Evolutionary conservation across 2,329 filamentous ascomycete genomes (phyloP).

Genomic region (Trichoderma sp.): DNA sequence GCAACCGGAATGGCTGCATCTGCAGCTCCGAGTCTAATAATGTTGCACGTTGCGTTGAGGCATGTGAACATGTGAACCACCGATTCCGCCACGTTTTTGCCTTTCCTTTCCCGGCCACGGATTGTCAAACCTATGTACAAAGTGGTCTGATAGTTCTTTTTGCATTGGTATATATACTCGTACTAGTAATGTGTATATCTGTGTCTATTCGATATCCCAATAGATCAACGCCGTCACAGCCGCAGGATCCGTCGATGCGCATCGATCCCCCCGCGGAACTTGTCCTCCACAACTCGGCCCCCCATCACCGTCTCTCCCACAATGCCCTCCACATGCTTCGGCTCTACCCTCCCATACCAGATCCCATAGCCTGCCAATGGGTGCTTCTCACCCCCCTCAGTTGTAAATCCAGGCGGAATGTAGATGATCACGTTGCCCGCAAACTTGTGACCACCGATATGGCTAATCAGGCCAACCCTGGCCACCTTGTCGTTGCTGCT

Average conservation of each 20-base stretch:
- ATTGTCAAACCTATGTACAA: too few species aligned
- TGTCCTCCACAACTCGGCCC: conserved; percentile 65
- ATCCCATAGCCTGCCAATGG: conserved; percentile 68
- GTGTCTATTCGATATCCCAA: not conserved
- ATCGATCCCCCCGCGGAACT: conserved; percentile 69
- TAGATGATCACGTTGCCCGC: conserved; percentile 84
- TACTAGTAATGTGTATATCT: not conserved
- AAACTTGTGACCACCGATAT: conserved; percentile 82
- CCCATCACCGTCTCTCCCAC: conserved; percentile 66
- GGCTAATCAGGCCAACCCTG: conserved; percentile 68
- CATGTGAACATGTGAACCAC: not conserved
- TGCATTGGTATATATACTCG: too few species aligned
- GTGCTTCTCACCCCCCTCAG: conserved; percentile 44
- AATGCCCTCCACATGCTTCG: conserved; percentile 72
- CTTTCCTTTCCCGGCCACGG: not conserved
- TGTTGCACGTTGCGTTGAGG: not conserved
- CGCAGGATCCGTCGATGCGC: conserved; percentile 52
- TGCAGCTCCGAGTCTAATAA: not conserved
- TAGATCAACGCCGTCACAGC: conserved; percentile 29
- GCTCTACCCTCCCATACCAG: conserved; percentile 79
- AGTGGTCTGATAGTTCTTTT: too few species aligned
- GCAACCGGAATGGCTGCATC: not conserved
- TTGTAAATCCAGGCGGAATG: conserved; percentile 56
- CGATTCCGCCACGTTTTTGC: not conserved
- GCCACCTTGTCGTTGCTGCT: conserved; percentile 40